Conservation (phyloP, 345 rosid genomes). For the Erysimum cheiranthoides region DNA sequence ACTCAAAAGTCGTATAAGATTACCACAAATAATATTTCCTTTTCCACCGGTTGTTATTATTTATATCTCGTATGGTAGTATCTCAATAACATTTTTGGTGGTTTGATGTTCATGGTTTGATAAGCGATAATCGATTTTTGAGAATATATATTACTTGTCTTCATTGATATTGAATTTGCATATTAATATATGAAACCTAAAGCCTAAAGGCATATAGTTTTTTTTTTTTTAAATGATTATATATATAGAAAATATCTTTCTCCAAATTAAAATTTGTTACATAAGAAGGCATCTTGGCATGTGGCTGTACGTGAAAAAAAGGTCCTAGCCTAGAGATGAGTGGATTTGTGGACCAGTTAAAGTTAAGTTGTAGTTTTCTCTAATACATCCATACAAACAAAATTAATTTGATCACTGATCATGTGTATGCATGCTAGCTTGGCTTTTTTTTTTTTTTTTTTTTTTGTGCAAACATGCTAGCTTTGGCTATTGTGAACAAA, state of each 20-base stretch:
- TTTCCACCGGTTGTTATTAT: neutral
- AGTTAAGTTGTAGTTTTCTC: conserved; percentile 24
- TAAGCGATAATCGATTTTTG: neutral
- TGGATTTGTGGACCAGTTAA: conserved; percentile 41
- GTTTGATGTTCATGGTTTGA: neutral
- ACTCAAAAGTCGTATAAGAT: neutral
- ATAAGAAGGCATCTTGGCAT: conserved; percentile 19
- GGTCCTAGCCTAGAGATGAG: conserved; percentile 7
- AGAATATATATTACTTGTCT: neutral
- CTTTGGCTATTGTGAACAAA: neutral
- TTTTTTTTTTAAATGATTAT: too few relatives aligned
- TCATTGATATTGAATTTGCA: neutral
- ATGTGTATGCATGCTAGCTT: too few relatives aligned
- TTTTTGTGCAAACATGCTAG: too few relatives aligned
- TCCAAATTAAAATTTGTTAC: neutral
- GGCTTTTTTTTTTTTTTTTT: too few relatives aligned
- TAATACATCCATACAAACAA: conserved; percentile 6
- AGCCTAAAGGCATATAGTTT: neutral
- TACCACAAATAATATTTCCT: conserved; percentile 17
- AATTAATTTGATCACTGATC: too few relatives aligned
- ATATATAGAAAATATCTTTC: neutral
- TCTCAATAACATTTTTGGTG: neutral
- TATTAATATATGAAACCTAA: too few relatives aligned
- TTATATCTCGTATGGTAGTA: neutral
- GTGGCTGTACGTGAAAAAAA: conserved; percentile 23